Evolutionary conservation across 2,329 filamentous ascomycete genomes (phyloP), one percentile per base, ranked within the genome.

Genomic region (Phialemoniopsis sp.): DNA sequence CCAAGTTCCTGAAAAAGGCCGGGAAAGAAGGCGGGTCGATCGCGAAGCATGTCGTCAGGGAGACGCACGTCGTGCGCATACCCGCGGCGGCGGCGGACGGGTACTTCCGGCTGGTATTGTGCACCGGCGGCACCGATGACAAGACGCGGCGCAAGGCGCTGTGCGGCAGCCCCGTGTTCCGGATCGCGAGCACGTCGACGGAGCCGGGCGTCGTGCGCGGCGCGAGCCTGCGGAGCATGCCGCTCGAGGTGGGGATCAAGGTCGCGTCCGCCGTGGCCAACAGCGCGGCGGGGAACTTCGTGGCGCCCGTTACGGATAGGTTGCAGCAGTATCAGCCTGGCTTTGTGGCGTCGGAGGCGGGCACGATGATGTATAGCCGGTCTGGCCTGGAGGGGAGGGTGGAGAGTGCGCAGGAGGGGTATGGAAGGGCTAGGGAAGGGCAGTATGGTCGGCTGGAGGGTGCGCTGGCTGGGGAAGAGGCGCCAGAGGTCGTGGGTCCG

Each of bases 21-120:
- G 59, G 67, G 3, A 64, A 63, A 14, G 56, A 67, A 14, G 63
- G 65, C 2, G 67, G 71, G 3, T 51, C 54, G n/a, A 46, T 62
- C 3, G 61, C 59, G 41, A 67, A 60, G 2, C 80, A 85, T 41
- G 39, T 63, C 1, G 58, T 79, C 0, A 67, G 81, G 2, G 80
- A 86, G 55, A 87, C 83, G 0, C 73, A 76, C 19, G 64, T 87
- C 2, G 63, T 85, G 6, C 71, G 82, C 4, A 80, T 87, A 33
- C 83, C 83, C 0, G 76, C 76, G 0, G 67, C 74, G 0, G 78
- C 78, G 0, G 66, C 67, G 1, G 83, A 87, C 54, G 83, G 83
- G 0, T 87, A 87, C 52, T 81, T 85, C 40, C 77, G 82, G 10
- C 62, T 87, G 5, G 74, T 86, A 1, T 63, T 87, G 8, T 85